These are phyloP conservation scores for Trichocladium uniseriatum DNA, from an alignment of 495 filamentous ascomycete genomes.

Conservation along the genomic window DNA sequence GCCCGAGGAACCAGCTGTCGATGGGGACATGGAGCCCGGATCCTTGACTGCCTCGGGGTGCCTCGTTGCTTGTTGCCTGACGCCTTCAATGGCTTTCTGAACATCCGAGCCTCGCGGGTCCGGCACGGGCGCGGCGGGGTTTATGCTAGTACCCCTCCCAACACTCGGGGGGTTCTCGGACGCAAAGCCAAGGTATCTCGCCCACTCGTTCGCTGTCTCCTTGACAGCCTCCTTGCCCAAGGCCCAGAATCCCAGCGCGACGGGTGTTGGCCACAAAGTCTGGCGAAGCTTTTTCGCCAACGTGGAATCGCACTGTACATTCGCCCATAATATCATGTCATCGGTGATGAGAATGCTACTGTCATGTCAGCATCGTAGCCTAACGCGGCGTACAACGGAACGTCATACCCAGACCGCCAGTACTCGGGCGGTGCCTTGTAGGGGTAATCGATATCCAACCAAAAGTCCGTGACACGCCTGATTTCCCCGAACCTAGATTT, in stretches of 20 bases:
- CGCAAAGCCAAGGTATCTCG: conserved; percentile 26
- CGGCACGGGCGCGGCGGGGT: not conserved
- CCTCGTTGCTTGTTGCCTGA: conserved; percentile 27
- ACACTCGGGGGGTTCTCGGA: not conserved
- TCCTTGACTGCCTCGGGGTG: conserved; percentile 21
- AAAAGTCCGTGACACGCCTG: conserved; percentile 20
- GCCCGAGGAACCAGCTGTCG: not conserved
- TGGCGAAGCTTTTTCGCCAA: conserved; percentile 23
- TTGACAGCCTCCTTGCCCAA: conserved; percentile 24
- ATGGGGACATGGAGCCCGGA: conserved; percentile 11
- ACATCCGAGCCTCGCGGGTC: conserved; percentile 9
- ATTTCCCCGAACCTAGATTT: conserved; percentile 12
- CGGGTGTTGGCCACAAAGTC: conserved; percentile 28
- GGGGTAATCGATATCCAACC: conserved; percentile 36
- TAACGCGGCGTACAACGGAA: too few species aligned
- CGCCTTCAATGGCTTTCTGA: conserved; percentile 19
- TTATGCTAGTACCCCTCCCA: not conserved
- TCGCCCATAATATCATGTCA: conserved; percentile 23
- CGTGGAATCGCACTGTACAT: conserved; percentile 21
- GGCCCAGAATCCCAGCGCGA: conserved; percentile 27
- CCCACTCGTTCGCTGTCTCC: conserved; percentile 22
- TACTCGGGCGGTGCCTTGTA: conserved; percentile 33
- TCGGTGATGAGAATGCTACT: conserved; percentile 26
- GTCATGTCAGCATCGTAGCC: not conserved
- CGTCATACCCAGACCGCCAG: conserved; percentile 33